Evolutionary conservation across 257 asterid genomes (phyloP).

Genomic region (Phtheirospermum japonicum): DNA sequence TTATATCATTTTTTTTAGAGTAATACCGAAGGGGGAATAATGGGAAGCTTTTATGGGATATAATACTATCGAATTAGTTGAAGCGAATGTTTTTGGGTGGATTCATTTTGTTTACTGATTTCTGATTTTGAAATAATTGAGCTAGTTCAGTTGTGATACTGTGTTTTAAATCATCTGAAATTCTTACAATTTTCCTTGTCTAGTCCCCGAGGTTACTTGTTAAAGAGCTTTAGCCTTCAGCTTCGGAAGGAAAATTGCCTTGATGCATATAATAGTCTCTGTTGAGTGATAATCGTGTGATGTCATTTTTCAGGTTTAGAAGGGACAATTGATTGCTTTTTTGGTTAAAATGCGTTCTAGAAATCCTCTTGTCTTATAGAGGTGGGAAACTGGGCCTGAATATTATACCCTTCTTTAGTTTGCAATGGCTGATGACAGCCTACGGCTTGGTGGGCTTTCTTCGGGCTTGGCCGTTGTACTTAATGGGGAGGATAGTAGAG

Average conservation of each 20-base stretch:
- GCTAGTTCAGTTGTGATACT: conserved; percentile 8
- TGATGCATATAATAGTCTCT: too few species aligned
- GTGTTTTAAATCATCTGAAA: neutral
- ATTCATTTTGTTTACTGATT: too few species aligned
- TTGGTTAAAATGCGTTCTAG: too few species aligned
- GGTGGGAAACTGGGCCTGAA: conserved; percentile 24
- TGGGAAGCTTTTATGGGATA: too few species aligned
- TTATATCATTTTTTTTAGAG: too few species aligned
- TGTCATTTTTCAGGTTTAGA: conserved; percentile 36
- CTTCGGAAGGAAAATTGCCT: too few species aligned
- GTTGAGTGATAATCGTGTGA: conserved; percentile 18
- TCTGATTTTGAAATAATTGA: neutral
- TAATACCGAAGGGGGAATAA: too few species aligned
- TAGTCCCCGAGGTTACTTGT: too few species aligned
- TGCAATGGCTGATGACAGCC: conserved; percentile 88
- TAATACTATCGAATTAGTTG: too few species aligned
- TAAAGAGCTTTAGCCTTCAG: too few species aligned
- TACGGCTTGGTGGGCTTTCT: conserved; percentile 66
- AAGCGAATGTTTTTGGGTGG: too few species aligned
- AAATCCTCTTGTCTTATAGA: too few species aligned
- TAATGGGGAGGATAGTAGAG: conserved; percentile 56
- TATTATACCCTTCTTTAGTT: conserved; percentile 25
- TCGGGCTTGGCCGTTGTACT: conserved; percentile 87
- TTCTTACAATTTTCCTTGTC: neutral
- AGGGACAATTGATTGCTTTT: conserved; percentile 30